phyloP scores from a whole-genome alignment of 495 filamentous ascomycete genomes.

The Elaphomyces granulatus region DNA sequence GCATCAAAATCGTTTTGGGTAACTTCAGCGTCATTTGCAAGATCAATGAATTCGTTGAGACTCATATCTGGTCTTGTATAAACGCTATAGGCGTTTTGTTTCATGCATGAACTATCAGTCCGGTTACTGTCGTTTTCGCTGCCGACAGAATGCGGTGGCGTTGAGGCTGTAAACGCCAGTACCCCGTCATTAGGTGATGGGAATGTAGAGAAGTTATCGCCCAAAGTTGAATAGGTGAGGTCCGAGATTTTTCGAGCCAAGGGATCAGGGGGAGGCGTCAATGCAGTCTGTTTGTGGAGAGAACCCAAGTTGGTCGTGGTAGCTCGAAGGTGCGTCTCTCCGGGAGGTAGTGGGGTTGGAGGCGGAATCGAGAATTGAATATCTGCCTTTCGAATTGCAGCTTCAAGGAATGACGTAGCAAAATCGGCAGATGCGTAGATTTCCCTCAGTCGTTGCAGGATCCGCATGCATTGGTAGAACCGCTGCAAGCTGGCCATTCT shows the following conservation, averaged over 20 bases:
- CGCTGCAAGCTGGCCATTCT: constrained; percentile 54
- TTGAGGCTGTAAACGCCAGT: constrained; percentile 21
- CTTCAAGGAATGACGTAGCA: constrained; percentile 70
- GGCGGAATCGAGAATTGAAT: constrained; percentile 39
- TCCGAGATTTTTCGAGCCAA: constrained; percentile 31
- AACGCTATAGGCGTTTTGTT: constrained; percentile 22
- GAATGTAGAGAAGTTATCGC: neutral
- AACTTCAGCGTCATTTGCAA: constrained; percentile 36
- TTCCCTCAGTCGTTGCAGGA: constrained; percentile 64
- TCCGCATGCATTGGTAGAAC: constrained; percentile 75
- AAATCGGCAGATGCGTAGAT: constrained; percentile 82
- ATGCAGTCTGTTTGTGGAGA: constrained; percentile 3
- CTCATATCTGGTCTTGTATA: constrained; percentile 25
- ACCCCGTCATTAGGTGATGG: constrained; percentile 15
- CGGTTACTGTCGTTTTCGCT: constrained; percentile 33
- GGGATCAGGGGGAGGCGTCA: constrained; percentile 33
- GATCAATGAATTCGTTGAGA: constrained; percentile 31
- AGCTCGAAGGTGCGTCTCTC: neutral
- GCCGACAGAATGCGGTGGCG: constrained; percentile 30
- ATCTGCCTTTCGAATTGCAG: constrained; percentile 66
- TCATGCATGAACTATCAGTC: constrained; percentile 25
- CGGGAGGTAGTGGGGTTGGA: neutral
- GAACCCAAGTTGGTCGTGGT: neutral
- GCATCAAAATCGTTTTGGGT: constrained; percentile 37
- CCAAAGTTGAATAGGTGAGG: constrained; percentile 19